Evolutionary conservation across 2,329 filamentous ascomycete genomes (phyloP).

Genomic region (Cadophora luteo-olivacea): DNA sequence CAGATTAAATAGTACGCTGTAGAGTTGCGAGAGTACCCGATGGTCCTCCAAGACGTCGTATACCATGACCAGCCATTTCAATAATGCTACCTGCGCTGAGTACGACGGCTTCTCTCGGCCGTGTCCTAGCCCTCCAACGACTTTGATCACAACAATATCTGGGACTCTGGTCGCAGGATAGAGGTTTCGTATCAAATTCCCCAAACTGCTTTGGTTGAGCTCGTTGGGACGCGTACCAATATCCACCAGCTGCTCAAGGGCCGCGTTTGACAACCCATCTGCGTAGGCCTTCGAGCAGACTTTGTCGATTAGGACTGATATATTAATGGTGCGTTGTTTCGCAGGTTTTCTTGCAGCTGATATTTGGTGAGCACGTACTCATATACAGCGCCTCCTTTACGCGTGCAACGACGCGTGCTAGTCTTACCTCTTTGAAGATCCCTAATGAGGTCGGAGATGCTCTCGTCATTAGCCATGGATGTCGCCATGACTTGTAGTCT

Average conservation of each 20-base stretch:
- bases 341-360: conserved; percentile 65
- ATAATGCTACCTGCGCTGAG: conserved; percentile 70
- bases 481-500: conserved; percentile 23
- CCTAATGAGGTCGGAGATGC: conserved; percentile 35
- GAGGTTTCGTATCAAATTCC: conserved; percentile 72
- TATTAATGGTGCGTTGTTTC: conserved; percentile 68
- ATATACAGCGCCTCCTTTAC: conserved; percentile 23
- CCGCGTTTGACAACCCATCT: conserved; percentile 66
- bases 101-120: conserved; percentile 77
- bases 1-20: conserved; percentile 79
- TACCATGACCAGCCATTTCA: conserved; percentile 81
- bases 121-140: conserved; percentile 78
- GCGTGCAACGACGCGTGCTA: conserved; percentile 35
- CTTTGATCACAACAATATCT: conserved; percentile 64
- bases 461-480: conserved; percentile 21
- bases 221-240: conserved; percentile 70
- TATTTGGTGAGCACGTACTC: conserved; percentile 16
- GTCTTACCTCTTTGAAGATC: conserved; percentile 40
- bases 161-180: conserved; percentile 75
- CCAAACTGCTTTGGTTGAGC: conserved; percentile 78
- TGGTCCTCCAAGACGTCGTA: conserved; percentile 73
- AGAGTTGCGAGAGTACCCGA: conserved; percentile 69
- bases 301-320: conserved; percentile 69
- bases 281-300: conserved; percentile 70
- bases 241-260: conserved; percentile 68